phyloP scores from a whole-genome alignment of 306 rosid species.

The Fragaria vesca region DNA sequence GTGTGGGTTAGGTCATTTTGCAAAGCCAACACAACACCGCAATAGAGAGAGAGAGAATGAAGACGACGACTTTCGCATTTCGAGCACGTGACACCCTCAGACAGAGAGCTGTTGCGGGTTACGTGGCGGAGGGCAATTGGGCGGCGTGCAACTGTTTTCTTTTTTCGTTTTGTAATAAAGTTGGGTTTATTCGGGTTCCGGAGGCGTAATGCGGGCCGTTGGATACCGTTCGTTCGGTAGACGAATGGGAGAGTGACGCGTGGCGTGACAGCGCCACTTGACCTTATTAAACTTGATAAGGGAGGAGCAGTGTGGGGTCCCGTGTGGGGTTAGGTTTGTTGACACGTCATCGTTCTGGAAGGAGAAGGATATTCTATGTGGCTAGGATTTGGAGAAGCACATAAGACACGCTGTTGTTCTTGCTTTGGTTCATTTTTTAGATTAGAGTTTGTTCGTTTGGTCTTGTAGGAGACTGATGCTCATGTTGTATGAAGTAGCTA shows the following conservation, averaged over 20 bases:
- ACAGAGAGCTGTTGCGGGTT: not conserved
- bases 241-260: conserved; percentile 4
- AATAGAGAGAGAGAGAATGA: not conserved
- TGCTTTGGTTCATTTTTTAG: no score
- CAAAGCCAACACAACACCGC: no score
- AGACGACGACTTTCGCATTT: conserved; percentile 21
- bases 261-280: not conserved
- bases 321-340: not conserved
- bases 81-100: conserved; percentile 8
- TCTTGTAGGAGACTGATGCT: no score
- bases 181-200: conserved; percentile 6
- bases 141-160: not conserved
- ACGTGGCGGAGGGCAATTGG: conserved; percentile 8
- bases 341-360: not conserved
- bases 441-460: no score
- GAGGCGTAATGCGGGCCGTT: not conserved
- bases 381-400: not conserved
- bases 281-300: not conserved
- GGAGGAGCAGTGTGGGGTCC: not conserved
- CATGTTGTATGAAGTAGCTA: no score
- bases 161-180: not conserved
- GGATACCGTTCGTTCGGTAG: not conserved
- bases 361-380: not conserved
- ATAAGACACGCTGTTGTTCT: not conserved
- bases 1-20: not conserved